These are phyloP conservation scores for grape (Vitis vinifera) DNA, from an alignment of 164 flowering plant species.

Conservation along the genomic window DNA sequence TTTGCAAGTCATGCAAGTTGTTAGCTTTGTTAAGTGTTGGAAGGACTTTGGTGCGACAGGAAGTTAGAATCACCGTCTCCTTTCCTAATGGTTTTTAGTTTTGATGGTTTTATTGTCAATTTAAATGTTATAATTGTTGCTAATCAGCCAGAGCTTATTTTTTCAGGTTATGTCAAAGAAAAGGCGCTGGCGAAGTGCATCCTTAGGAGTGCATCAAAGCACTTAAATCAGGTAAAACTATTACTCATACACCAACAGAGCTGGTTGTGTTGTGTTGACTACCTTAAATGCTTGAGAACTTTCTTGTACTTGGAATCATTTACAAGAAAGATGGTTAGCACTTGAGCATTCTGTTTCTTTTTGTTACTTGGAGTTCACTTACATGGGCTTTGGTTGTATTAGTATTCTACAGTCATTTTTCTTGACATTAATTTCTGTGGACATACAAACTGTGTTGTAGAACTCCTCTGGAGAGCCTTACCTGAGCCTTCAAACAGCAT, in stretches of 20 bases:
- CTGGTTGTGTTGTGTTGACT: background rate
- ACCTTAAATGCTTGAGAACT: background rate
- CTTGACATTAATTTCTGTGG: no score
- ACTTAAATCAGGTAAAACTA: constrained; percentile 19
- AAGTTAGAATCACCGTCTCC: background rate
- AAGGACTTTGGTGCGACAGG: no score
- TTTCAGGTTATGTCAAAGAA: constrained; percentile 45
- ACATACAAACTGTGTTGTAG: no score
- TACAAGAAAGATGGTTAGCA: no score
- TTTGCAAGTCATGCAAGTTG: no score
- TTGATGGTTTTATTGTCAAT: background rate
- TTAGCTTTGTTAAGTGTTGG: no score
- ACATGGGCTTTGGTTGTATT: no score
- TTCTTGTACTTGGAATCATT: background rate
- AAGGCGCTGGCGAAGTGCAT: constrained; percentile 38
- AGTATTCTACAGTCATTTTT: no score
- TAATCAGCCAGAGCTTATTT: background rate
- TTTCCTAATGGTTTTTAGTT: background rate
- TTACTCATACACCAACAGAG: background rate
- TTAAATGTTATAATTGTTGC: background rate
- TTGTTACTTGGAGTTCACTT: no score
- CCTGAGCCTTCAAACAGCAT: no score
- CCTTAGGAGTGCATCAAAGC: constrained; percentile 34
- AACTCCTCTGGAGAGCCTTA: no score
- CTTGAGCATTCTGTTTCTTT: no score